Evolutionary conservation across 1,284 basidiomycete species (phyloP), one percentile per base, ranked within the genome.

Genomic region (Puccinia coronata): DNA sequence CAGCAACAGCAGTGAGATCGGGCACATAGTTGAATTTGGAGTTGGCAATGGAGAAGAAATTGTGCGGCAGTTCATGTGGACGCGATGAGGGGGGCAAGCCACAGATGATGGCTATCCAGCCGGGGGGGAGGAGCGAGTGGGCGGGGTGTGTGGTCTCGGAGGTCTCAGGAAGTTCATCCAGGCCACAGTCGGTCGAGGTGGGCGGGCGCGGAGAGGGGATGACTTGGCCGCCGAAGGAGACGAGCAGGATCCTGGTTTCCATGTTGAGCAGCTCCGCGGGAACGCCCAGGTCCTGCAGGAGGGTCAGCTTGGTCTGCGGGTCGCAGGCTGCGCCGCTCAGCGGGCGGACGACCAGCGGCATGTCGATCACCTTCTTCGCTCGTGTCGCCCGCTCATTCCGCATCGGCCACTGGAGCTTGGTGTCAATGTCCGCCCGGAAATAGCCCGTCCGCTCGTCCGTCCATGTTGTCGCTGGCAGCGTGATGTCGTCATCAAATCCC

Each of bases 21-120:
- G 92, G 92, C 90, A 93, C 92, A 85, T 92, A 92, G 59, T 92
- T 89, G 84, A 89, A 93, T 86, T 93, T 92, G n/a, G 88, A 88
- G 28, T 90, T 89, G 23, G 65, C 34, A 18, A 79, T 47, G 31
- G 76, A 70, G 51, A 70, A 79, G 41, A 79, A 70, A 8, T 39
- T 31, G 57, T 79, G 31, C 0, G 92, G 92, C 18, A 92, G 85
- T 59, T 87, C 87, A 16, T 82, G 53, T 55, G 90, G 88, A 43
- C 91, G 89, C 14, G 31, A 11, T 20, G 36, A 53, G 23, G 47
- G 20, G 12, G 76, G 53, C n/a, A 70, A 70, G 16, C 92, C 92
- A 84, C 92, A 93, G 8, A 93, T 90, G 78, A 93, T 88, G 2
- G 92, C 92, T 81, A 93, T 92, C 92, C 92, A 93, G 2, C 87